Evolutionary conservation across 805 yeast genomes (phyloP).

Genomic region (Wickerhamomyces bisporus): DNA sequence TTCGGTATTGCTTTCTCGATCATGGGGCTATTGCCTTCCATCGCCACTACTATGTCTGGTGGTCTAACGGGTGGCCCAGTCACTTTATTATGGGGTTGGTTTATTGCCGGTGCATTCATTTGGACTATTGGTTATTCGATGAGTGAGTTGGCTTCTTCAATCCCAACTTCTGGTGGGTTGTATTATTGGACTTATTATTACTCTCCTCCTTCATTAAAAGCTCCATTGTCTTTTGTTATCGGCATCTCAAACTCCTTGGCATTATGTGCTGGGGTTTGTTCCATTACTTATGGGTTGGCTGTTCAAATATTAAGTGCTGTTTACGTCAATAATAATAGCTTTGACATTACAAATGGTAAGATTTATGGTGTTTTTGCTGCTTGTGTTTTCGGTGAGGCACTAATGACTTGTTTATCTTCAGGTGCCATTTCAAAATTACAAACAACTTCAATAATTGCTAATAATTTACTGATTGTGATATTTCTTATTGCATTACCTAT

Average conservation of each 20-base stretch:
- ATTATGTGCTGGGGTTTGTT: constrained; percentile 54
- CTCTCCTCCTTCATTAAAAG: constrained; percentile 46
- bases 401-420: constrained; percentile 49
- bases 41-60: constrained; percentile 45
- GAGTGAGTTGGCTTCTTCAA: constrained; percentile 55
- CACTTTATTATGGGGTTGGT: constrained; percentile 63
- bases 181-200: constrained; percentile 58
- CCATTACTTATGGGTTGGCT: constrained; percentile 62
- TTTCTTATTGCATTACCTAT: constrained; percentile 56
- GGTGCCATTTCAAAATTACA: constrained; percentile 50
- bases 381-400: constrained; percentile 42
- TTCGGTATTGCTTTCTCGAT: constrained; percentile 64
- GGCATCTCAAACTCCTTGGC: constrained; percentile 64
- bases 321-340: constrained; percentile 36
- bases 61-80: constrained; percentile 56
- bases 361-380: constrained; percentile 60
- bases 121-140: constrained; percentile 50
- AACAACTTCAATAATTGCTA: constrained; percentile 46
- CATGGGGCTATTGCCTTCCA: constrained; percentile 59
- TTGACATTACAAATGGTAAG: constrained; percentile 45
- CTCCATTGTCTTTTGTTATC: constrained; percentile 49
- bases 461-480: constrained; percentile 42
- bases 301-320: constrained; percentile 50
- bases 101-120: constrained; percentile 48
- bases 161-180: constrained; percentile 71